A percentile compares a stretch with the other conserved stretches of the same genome.
These are phyloP conservation scores for Populus simonii DNA, from an alignment of 345 rosid genomes.

Conservation along the genomic window DNA sequence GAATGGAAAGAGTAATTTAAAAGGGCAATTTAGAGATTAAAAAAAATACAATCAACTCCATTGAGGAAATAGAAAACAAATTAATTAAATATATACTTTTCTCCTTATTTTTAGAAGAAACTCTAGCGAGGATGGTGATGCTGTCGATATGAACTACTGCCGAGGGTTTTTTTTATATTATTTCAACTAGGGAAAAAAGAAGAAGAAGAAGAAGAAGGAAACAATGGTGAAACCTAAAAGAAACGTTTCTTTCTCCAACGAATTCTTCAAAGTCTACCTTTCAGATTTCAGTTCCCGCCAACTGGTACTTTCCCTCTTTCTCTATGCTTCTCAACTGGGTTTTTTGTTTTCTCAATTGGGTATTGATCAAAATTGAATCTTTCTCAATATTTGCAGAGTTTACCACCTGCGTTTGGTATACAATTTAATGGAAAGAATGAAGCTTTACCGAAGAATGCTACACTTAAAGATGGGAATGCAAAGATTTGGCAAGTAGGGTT, in stretches of 20 bases:
- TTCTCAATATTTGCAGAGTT: constrained; percentile 9
- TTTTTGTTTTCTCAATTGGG: background rate
- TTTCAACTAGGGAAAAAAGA: no score
- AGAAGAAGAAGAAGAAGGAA: background rate
- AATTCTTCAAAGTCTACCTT: constrained; percentile 10
- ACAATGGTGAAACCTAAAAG: background rate
- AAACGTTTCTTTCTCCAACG: background rate
- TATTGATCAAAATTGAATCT: background rate
- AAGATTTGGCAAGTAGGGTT: constrained; percentile 26
- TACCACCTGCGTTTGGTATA: constrained; percentile 22
- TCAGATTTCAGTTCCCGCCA: background rate
- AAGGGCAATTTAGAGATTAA: no score
- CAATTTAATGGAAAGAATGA: background rate
- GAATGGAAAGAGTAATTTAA: no score
- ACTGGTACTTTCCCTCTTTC: background rate
- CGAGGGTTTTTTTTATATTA: no score
- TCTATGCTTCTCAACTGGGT: background rate
- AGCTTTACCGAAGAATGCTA: background rate
- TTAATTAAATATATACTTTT: no score
- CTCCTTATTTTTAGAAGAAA: no score
- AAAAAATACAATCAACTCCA: no score
- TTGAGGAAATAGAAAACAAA: no score
- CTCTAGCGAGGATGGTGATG: no score
- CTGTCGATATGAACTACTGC: no score
- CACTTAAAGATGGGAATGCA: constrained; percentile 11